Evolutionary conservation across 1,139 yeast genomes (phyloP), one percentile per base, ranked within the genome.

Genomic region (Zygotorulaspora mrakii): DNA sequence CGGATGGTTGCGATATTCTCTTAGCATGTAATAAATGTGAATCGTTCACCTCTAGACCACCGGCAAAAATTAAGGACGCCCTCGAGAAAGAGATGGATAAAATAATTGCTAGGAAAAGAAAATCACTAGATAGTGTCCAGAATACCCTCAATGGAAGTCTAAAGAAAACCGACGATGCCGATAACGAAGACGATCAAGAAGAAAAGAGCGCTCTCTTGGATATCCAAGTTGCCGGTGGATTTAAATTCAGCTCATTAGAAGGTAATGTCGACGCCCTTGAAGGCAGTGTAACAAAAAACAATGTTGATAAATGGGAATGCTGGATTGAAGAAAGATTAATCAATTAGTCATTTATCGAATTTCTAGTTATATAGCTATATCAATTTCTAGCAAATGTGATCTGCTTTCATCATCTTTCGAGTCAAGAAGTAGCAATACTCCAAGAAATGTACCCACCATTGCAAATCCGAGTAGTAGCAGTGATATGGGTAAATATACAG

Each of bases 1-100:
- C 79, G 13, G 57, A 62, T 14, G 94, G 94, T 2, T 71, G 82
- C 12, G 91, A 84, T 57, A 68, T 82, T 37, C 66, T 85, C 42
- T 67, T 89, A 50, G 94, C 89, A 20, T 77, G 89, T 45, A 91
- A 89, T 66, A 88, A 88, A 59, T 73, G 74, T 32, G 97, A 91
- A 55, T 73, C 81, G 35, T 91, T 91, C 66, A 86, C 86, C 50
- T 77, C 94, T 12, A 74, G 86, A 48, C 91, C 94, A 13, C 70
- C 79, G 6, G 58, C 64, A 39, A 79, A 82, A 54, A 72, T 89
- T 39, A 72, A 69, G 50, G 67, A 67, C 17, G 60, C 77, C 31
- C 62, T 89, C 42, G 91, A 84, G 55, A 47, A 59, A 5, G 94
- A 85, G 57, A 73, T 89, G 51, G 73, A 76, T 37, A 71, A 49